Conservation (phyloP, 768 basidiomycete species). For the Cytidiella melzeri region DNA sequence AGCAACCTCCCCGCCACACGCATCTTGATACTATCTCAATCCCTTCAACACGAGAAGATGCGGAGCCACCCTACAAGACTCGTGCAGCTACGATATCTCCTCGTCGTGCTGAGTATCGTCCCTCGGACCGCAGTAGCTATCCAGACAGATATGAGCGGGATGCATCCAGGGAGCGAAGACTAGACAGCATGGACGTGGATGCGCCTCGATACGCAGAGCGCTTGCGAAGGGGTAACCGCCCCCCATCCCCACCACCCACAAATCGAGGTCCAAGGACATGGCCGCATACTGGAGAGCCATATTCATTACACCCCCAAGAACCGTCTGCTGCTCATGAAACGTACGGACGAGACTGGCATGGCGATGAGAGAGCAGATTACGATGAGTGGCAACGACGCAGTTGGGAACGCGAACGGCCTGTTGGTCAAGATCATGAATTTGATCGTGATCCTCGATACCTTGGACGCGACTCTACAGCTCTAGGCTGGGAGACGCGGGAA, state of each 20-base stretch:
- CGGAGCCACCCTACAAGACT: constrained; percentile 11
- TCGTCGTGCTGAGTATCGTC: constrained; percentile 16
- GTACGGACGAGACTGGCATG: constrained; percentile 18
- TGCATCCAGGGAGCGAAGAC: constrained; percentile 12
- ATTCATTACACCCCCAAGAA: constrained; percentile 12
- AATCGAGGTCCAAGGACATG: constrained; percentile 13
- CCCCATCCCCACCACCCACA: constrained; percentile 17
- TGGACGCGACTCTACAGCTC: constrained; percentile 17
- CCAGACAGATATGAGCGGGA: constrained; percentile 19
- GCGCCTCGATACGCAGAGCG: constrained; percentile 11
- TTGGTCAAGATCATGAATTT: constrained; percentile 14
- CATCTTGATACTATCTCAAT: no score
- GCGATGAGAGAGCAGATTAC: constrained; percentile 14
- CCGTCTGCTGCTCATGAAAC: constrained; percentile 5
- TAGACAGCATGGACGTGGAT: constrained; percentile 22
- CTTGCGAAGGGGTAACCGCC: constrained; percentile 14
- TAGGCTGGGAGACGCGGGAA: constrained; percentile 25
- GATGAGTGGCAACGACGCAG: constrained; percentile 18
- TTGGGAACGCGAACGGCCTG: constrained; percentile 17
- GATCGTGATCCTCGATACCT: constrained; percentile 13
- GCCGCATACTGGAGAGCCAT: constrained; percentile 16
- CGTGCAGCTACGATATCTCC: constrained; percentile 17
- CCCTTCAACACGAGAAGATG: constrained; percentile 21
- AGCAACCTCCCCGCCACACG: no score
- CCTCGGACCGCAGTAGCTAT: constrained; percentile 13